Percentiles rank a stretch among this genome's conserved stretches.
Evolutionary conservation across 257 asterid genomes (phyloP).

Genomic region (Solanum medicagineum): DNA sequence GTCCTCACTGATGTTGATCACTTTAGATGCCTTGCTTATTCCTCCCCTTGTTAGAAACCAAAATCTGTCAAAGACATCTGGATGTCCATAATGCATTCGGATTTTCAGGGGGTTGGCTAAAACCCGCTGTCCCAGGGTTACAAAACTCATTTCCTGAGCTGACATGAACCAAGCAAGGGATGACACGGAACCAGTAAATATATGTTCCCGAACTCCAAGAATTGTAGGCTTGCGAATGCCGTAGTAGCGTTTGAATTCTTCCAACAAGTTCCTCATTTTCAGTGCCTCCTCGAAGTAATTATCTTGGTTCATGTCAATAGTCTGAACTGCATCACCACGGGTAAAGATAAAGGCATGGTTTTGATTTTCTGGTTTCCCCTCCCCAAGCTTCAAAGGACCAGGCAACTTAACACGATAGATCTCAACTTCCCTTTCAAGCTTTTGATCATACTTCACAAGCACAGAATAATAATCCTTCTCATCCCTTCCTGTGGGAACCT

Average conservation of each 20-base stretch:
- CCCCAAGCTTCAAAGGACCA: constrained; percentile 95
- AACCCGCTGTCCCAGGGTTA: constrained; percentile 98
- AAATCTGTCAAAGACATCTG: constrained; percentile 96
- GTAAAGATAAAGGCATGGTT: constrained; percentile 94
- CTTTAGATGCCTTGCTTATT: constrained; percentile 95
- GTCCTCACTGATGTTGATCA: constrained; percentile 95
- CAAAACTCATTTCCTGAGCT: constrained; percentile 95
- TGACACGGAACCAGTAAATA: constrained; percentile 94
- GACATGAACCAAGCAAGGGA: constrained; percentile 99
- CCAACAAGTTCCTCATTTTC: constrained; percentile 89
- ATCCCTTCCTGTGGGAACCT: constrained; percentile 84
- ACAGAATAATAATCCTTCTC: constrained; percentile 79
- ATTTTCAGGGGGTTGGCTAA: constrained; percentile 94
- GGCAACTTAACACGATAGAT: constrained; percentile 93
- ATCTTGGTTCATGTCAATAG: constrained; percentile 99
- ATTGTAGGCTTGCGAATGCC: constrained; percentile 95
- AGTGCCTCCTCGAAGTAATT: constrained; percentile 98
- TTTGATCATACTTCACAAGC: constrained; percentile 83
- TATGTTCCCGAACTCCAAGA: constrained; percentile 91
- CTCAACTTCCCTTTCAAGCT: constrained; percentile 80
- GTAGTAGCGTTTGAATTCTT: constrained; percentile 67
- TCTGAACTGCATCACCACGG: constrained; percentile 97
- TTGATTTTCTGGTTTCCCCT: constrained; percentile 99
- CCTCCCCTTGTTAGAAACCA: constrained; percentile 99
- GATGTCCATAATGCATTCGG: constrained; percentile 99